A percentile compares a stretch with the other conserved stretches of the same genome.
These are phyloP conservation scores for Diaporthe nobilis DNA, from an alignment of 2,329 filamentous ascomycete species.

Conservation along the genomic window DNA sequence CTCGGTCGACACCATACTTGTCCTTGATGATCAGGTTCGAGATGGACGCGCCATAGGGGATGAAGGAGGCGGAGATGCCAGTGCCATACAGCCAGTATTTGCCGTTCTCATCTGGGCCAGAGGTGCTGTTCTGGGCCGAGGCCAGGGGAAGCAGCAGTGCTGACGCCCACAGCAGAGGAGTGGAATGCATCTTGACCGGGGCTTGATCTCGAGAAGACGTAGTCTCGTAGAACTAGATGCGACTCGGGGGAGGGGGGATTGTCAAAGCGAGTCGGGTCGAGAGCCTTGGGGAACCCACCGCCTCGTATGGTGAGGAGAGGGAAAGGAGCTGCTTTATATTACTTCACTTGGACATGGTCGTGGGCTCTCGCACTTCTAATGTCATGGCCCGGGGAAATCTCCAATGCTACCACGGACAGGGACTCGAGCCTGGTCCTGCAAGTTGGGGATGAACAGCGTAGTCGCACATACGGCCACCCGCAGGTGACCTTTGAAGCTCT, in stretches of 20 bases:
- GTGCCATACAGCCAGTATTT: constrained; percentile 81
- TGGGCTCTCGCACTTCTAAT: constrained; percentile 10
- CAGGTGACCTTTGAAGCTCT: constrained; percentile 28
- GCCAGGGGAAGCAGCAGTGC: constrained; percentile 51
- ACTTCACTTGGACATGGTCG: neutral
- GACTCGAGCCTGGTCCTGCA: constrained; percentile 19
- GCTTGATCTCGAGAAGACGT: neutral
- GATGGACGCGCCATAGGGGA: constrained; percentile 81
- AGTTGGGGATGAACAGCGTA: constrained; percentile 19
- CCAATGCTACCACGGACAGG: constrained; percentile 31
- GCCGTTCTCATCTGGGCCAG: constrained; percentile 68
- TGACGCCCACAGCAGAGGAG: constrained; percentile 43
- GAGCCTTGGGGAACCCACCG: constrained; percentile 14
- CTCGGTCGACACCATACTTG: constrained; percentile 76
- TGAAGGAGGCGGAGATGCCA: constrained; percentile 77
- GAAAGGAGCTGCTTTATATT: constrained; percentile 3
- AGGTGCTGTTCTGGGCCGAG: constrained; percentile 47
- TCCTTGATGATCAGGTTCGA: constrained; percentile 80
- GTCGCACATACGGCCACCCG: constrained; percentile 17
- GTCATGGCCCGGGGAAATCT: constrained; percentile 27
- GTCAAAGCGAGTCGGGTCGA: neutral
- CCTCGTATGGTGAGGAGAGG: neutral
- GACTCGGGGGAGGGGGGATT: constrained; percentile 1
- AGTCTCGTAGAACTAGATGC: constrained; percentile 12
- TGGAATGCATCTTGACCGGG: constrained; percentile 36